Evolutionary conservation across 2,329 filamentous ascomycete genomes (phyloP), one percentile per base, ranked within the genome.

Genomic region (Neospermospora avenae): DNA sequence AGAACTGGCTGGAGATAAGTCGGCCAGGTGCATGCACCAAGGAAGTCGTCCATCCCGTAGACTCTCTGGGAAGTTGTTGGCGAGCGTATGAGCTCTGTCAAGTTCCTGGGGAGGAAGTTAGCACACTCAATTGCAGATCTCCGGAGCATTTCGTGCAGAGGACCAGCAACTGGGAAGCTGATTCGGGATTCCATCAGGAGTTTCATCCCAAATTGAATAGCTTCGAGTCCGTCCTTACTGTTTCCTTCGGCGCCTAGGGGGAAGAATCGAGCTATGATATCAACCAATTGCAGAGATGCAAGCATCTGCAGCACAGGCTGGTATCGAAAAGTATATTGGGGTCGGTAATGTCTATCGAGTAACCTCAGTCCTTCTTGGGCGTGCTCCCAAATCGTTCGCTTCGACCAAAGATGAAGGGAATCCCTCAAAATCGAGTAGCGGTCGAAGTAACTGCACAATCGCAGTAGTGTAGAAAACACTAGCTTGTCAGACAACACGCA

Each of bases 281-380:
- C 71, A 13, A 65, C 66, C 20, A 74, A 55, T 48, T 74, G 70
- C 3, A 74, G 64, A 34, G 71, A 20, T 24, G 67, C 63, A 60
- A 74, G 73, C 61, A 73, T 70, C 53, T 75, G 73, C 14, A 73
- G 57, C 1, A 71, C 69, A 2, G 70, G 67, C 44, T 74, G 71
- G 57, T 73, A 73, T 22, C 66, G 66, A 55, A 67, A 70, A 1
- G 67, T 67, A 55, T 71, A 74, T 13, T 67, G 63, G 7, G 59
- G 59, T 10, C 62, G 61, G 63, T 73, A 74, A 45, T 67, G 61
- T 20, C 65, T 63, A 11, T 70, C 65, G 8, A 74, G 63, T 18
- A 74, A 65, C 42, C 63, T 63, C 14, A 75, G 57, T 2, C 72
- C 73, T 24, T 67, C 54, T 57, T 72, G 70, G 4, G 72, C 72